Evolutionary conservation across 192 early-diverging fungal genomes (phyloP), one percentile per base, ranked within the genome.

Genomic region (Podila epigama): DNA sequence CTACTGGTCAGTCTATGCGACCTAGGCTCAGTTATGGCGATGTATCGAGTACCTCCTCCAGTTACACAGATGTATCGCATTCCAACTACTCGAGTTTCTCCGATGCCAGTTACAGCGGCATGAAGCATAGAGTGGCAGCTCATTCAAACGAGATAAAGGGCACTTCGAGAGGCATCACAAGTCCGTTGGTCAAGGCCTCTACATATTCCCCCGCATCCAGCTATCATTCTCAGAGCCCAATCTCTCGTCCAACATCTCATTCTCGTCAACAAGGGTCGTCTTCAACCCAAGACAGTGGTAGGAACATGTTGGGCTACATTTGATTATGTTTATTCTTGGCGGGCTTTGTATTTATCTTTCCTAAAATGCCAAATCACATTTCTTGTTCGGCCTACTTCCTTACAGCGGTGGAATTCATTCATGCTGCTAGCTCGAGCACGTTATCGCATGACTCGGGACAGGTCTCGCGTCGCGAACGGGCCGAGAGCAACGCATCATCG

Each of bases 51-150:
- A 18, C 44, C 15, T 22, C 56, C 9, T 65, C 62, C 6, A 72
- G 70, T 25, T 60, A 22, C 32, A 72, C 61, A 3, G 63, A 59
- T 3, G 20, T 48, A 8, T n/a, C 56, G 3, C 42, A 37, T 1
- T 41, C 70, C 2, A 57, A 29, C 29, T 36, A 60, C 40, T 72
- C 62, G 18, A 65, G 70, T 29, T 72, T 54, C 42, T 44, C 62
- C 25, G 52, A 54, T 33, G 44, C 44, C 44, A 48, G 44, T 5
- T 48, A 48, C 15, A 22, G 44, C 2, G 20, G 44, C n/a, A 7
- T 28, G 60, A 63, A 11, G 9, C 57, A 35, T 16, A 22, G 22
- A 20, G 20, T 20, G 55, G 1, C 55, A 16, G 22, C 12, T 4
- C 55, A 18, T 2, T n/a, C n/a, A n/a, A n/a, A n/a, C n/a, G 5